A percentile compares a stretch with the other conserved stretches of the same genome.
These are phyloP conservation scores for Apostasia ramifera DNA, from an alignment of 106 monocot species.

Conservation along the genomic window DNA sequence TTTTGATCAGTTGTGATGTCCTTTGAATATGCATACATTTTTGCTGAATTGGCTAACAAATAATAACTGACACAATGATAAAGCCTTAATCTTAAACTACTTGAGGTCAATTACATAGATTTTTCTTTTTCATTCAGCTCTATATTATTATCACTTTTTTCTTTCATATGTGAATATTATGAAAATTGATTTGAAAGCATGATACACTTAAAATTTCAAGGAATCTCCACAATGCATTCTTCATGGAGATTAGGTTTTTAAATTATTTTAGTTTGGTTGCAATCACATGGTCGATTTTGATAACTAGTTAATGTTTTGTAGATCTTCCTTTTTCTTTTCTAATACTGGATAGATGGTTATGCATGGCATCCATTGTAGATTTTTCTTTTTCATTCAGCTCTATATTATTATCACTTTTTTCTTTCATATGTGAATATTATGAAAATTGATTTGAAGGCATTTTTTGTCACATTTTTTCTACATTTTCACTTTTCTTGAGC, in stretches of 20 bases:
- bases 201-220: not conserved
- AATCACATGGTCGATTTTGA: not conserved
- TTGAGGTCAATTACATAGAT: not conserved
- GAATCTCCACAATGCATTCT: not conserved
- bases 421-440: not conserved
- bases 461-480: not conserved
- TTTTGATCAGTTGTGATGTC: too few relatives aligned
- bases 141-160: not conserved
- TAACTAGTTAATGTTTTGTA: not conserved
- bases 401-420: not conserved
- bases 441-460: not conserved
- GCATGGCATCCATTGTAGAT: not conserved
- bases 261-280: not conserved
- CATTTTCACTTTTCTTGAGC: not conserved
- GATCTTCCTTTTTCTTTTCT: not conserved
- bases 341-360: not conserved
- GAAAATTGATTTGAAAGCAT: not conserved
- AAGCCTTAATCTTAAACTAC: too few relatives aligned
- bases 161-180: not conserved
- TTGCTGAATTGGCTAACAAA: too few relatives aligned
- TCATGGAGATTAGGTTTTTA: not conserved
- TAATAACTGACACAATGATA: too few relatives aligned
- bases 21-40: too few relatives aligned
- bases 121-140: not conserved
- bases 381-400: not conserved